phyloP scores from a whole-genome alignment of 2,329 filamentous ascomycete genomes.

The Lachnellula willkommii region DNA sequence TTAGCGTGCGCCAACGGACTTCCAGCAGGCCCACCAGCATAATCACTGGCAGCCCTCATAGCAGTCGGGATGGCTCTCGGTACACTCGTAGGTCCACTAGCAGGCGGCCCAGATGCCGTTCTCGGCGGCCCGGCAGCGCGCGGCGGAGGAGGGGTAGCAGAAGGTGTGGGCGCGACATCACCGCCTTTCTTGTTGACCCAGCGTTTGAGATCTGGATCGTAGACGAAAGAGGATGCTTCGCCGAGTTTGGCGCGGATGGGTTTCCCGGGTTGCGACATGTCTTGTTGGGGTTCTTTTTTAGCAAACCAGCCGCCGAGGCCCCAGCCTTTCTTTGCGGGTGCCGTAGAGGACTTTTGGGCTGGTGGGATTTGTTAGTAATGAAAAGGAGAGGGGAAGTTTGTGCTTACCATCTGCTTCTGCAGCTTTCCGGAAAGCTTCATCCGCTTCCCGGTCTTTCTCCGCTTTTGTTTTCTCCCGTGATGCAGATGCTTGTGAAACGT shows the following conservation, averaged over 20 bases:
- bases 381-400: constrained; percentile 15
- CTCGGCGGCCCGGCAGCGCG: constrained; percentile 44
- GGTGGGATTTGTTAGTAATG: constrained; percentile 3
- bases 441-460: constrained; percentile 71
- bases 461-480: constrained; percentile 53
- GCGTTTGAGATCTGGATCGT: constrained; percentile 91
- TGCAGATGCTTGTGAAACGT: constrained; percentile 46
- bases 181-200: constrained; percentile 94
- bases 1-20: constrained; percentile 14
- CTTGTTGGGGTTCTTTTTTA: constrained; percentile 48
- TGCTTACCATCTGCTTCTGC: constrained; percentile 67
- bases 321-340: constrained; percentile 63
- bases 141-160: constrained; percentile 75
- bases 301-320: constrained; percentile 73
- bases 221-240: constrained; percentile 88
- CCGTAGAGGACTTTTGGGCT: constrained; percentile 56
- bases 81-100: neutral
- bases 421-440: constrained; percentile 78
- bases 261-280: constrained; percentile 44
- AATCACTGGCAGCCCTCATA: constrained; percentile 5
- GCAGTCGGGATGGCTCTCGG: constrained; percentile 1
- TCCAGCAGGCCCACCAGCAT: constrained; percentile 28
- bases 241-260: constrained; percentile 91
- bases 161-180: constrained; percentile 53
- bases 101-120: constrained; percentile 24